Conservation (phyloP, 768 basidiomycete genomes). For the Russula emetica region DNA sequence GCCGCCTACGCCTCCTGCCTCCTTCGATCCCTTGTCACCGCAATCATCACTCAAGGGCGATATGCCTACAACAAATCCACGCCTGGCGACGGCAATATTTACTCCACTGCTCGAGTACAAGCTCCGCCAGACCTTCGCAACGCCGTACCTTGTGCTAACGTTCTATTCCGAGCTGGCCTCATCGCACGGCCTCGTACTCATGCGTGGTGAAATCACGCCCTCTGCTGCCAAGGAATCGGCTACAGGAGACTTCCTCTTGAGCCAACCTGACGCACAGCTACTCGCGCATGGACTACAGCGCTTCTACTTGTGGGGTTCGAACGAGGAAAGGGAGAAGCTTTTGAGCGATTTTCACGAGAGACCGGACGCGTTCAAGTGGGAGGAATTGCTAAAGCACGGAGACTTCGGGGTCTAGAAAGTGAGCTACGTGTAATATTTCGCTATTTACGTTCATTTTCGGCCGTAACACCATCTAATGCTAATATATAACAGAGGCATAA, state of each 20-base stretch:
- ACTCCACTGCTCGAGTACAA: constrained; percentile 95
- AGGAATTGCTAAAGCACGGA: constrained; percentile 59
- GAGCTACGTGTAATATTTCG: too few relatives aligned
- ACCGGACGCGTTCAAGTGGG: constrained; percentile 78
- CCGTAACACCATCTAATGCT: background rate
- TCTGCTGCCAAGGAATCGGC: constrained; percentile 39
- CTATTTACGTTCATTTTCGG: background rate
- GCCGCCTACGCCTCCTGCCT: constrained; percentile 54
- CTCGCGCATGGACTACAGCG: constrained; percentile 76
- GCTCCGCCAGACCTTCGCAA: constrained; percentile 73
- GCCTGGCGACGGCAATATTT: constrained; percentile 76
- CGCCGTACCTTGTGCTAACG: constrained; percentile 86
- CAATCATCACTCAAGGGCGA: constrained; percentile 28
- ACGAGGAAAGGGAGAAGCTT: constrained; percentile 45
- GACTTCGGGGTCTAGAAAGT: constrained; percentile 17
- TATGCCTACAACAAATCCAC: constrained; percentile 41
- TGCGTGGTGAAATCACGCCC: constrained; percentile 89
- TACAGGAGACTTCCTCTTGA: constrained; percentile 52
- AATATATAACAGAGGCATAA: background rate
- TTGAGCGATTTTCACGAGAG: constrained; percentile 72
- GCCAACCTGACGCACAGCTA: constrained; percentile 79
- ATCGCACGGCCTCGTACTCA: constrained; percentile 76
- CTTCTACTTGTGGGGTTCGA: constrained; percentile 70
- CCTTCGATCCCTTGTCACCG: constrained; percentile 43
- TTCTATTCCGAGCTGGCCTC: constrained; percentile 85